Evolutionary conservation across 345 rosid genomes (phyloP).

Genomic region (Lepidium africanum): DNA sequence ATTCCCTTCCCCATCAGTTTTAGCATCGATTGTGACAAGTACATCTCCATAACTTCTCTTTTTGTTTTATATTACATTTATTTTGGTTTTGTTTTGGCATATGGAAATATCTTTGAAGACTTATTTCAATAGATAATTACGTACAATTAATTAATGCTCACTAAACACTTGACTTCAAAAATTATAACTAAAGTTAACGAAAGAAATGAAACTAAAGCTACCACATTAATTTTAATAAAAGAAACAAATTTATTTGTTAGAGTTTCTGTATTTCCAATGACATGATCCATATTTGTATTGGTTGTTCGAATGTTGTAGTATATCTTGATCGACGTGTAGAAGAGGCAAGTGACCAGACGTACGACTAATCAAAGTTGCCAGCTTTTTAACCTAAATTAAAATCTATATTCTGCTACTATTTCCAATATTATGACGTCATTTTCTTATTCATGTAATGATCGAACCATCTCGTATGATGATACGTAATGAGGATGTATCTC

Average conservation of each 20-base stretch:
- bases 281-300: neutral
- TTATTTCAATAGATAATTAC: neutral
- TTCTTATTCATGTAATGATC: neutral
- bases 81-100: neutral
- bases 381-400: constrained; percentile 9
- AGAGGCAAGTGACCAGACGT: neutral
- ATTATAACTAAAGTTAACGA: neutral
- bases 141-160: neutral
- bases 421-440: neutral
- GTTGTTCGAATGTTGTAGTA: constrained; percentile 17
- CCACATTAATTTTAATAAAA: neutral
- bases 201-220: neutral
- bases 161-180: neutral
- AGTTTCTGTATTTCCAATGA: too few relatives aligned
- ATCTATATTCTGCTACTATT: neutral
- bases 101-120: neutral
- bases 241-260: neutral
- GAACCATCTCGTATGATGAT: neutral
- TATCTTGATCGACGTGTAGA: constrained; percentile 19
- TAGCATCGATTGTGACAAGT: constrained; percentile 43
- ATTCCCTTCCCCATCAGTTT: constrained; percentile 59
- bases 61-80: neutral
- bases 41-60: neutral
- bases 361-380: constrained; percentile 14
- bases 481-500: neutral